Evolutionary conservation across 2,329 filamentous ascomycete species (phyloP), one percentile per base, ranked within the genome.

Genomic region (Cryoendolithus antarcticus): DNA sequence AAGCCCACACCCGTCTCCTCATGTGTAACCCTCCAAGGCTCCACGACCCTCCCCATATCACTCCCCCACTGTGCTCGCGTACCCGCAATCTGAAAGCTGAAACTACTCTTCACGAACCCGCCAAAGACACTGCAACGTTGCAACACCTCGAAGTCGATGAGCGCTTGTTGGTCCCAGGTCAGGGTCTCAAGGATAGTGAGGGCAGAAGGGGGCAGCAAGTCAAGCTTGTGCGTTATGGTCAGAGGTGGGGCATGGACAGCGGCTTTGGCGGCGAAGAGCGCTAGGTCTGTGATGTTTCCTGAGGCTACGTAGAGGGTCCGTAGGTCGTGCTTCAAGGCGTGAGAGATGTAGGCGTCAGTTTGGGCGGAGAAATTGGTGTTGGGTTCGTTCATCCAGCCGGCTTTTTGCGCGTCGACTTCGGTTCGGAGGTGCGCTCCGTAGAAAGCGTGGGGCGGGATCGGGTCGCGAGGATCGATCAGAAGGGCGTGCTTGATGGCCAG

Each of bases 111-210:
- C 6, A 63, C 61, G 8, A 64, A 54, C 0, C 69, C 69, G 1
- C 60, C 60, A 41, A 71, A 63, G 12, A 62, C 52, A 8, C 59
- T 62, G 12, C 63, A 62, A 19, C 64, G 56, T 37, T 64, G 52
- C 46, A 71, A 53, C 3, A 73, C 61, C 46, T 71, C 65, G 51
- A 66, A 71, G 50, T 74, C 70, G 5, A 72, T 62, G 11, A 72
- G 53, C 3, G 62, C 64, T 41, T 65, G 63, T 53, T 72, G 69
- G 49, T 71, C 67, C 62, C 63, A 70, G 12, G 53, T 62, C 30
- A 72, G 49, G 13, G 43, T 41, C 9, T 55, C 41, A 4, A 72
- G 54, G 7, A 43, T 44, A 11, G 44, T 43, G 2, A 59, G 49
- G 37, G 68, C 64, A 0, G 15, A 48, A 43, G 12, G 50, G 41